These are phyloP conservation scores for Tuber aestivum DNA, from an alignment of 495 filamentous ascomycete genomes.

Conservation along the genomic window DNA sequence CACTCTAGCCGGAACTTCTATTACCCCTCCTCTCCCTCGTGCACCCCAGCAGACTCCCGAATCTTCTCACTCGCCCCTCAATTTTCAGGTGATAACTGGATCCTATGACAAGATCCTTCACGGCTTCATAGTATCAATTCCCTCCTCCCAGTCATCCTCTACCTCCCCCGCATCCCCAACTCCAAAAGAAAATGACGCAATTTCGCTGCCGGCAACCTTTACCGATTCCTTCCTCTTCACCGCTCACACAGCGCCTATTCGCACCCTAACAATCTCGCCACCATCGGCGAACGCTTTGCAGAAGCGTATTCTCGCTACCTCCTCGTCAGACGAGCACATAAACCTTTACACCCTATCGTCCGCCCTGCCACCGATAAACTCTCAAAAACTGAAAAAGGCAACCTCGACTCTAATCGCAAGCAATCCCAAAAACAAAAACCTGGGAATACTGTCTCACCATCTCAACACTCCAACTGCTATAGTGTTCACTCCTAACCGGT, in stretches of 20 bases:
- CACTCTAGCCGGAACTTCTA: conserved; percentile 10
- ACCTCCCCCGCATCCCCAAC: conserved; percentile 17
- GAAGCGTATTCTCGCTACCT: conserved; percentile 80
- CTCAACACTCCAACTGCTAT: conserved; percentile 69
- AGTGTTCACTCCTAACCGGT: conserved; percentile 68
- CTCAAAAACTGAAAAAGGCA: conserved; percentile 53
- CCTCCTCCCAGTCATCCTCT: conserved; percentile 35
- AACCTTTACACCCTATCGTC: conserved; percentile 89
- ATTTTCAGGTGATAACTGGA: conserved; percentile 81
- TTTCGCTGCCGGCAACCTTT: conserved; percentile 54
- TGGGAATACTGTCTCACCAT: conserved; percentile 84
- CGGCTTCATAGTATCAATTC: conserved; percentile 73
- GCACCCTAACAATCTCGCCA: conserved; percentile 81
- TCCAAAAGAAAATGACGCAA: conserved; percentile 39
- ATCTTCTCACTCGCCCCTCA: conserved; percentile 46
- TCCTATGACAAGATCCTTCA: conserved; percentile 94
- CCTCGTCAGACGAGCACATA: conserved; percentile 85
- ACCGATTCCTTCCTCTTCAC: conserved; percentile 93
- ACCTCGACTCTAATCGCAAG: conserved; percentile 64
- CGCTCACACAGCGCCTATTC: conserved; percentile 83
- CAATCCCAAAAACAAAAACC: conserved; percentile 77
- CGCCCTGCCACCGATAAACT: conserved; percentile 47
- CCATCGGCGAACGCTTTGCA: conserved; percentile 52
- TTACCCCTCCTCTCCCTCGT: neutral
- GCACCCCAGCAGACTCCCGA: conserved; percentile 10